Evolutionary conservation across 331 rosid species (phyloP), one percentile per base, ranked within the genome.

Genomic region (Acacia pycnantha): DNA sequence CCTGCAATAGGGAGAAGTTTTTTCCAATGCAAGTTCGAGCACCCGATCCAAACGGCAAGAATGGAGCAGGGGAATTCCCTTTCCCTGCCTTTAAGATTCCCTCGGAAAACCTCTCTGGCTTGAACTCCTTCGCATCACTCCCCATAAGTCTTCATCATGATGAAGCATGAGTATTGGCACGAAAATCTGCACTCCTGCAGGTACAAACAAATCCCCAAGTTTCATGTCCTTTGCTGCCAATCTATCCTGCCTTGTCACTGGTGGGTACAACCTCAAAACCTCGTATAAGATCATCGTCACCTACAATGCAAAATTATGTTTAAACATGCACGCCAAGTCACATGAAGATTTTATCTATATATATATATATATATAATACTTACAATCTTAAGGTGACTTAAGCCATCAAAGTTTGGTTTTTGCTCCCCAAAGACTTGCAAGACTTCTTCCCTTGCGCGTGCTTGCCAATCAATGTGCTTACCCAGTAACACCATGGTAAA

Each of bases 11-110:
- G 1, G 69, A 0, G 15, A 62, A 62, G 69, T 62, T 62, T 11
- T 62, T 21, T 62, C 69, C 69, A 1, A 86, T 31, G 79, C 87
- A 86, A 7, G 65, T 73, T 14, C 89, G 50, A 29, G 88, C 86
- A 19, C 91, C 91, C 80, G 78, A 74, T 43, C 89, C 88, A 31
- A 88, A 88, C n/a, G 91, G 85, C n/a, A 68, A 35, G 6, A n/a
- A 79, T 6, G 76, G 29, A 18, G 18, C 9, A 0, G 19, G 7
- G 61, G 18, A 76, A 62, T 27, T 27, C 16, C 83, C 77, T 48
- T 79, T 85, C 26, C 86, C 76, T 13, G 87, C 88, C 67, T 82
- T 86, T 2, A 82, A 65, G 70, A 65, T 33, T 62, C 69, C 69
- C 16, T n/a, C n/a, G n/a, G n/a, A 4, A 62, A 62, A 62, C 40